These are phyloP conservation scores for Monilinia laxa DNA, from an alignment of 2,329 filamentous ascomycete species.

Conservation along the genomic window DNA sequence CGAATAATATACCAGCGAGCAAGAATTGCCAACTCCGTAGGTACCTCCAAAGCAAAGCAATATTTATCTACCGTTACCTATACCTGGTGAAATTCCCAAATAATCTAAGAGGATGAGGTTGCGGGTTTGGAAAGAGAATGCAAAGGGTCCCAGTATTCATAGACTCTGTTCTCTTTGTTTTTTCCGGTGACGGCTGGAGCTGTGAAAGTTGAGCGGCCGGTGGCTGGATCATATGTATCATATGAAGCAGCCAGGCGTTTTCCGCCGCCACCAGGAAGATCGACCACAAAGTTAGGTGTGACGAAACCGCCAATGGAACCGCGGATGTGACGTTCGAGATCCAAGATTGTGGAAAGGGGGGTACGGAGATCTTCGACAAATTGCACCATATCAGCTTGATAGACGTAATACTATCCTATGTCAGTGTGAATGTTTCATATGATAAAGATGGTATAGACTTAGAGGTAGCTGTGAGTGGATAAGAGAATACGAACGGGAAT, in stretches of 20 bases:
- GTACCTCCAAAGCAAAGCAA: constrained; percentile 12
- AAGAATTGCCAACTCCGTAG: constrained; percentile 7
- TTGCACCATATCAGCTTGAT: constrained; percentile 62
- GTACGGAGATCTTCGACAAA: constrained; percentile 63
- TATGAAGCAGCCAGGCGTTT: constrained; percentile 58
- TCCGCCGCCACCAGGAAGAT: constrained; percentile 62
- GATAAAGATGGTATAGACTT: neutral
- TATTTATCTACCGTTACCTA: constrained; percentile 14
- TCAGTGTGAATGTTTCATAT: constrained; percentile 18
- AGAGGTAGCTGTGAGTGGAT: neutral
- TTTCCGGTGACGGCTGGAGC: constrained; percentile 54
- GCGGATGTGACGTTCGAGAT: constrained; percentile 57
- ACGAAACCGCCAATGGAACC: constrained; percentile 62
- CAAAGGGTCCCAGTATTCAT: constrained; percentile 57
- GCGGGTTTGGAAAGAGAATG: constrained; percentile 17
- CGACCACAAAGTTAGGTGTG: constrained; percentile 62
- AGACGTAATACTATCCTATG: constrained; percentile 59
- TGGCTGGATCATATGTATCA: constrained; percentile 53
- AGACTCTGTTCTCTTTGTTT: constrained; percentile 49
- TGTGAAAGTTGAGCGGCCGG: constrained; percentile 54
- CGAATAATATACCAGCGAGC: neutral
- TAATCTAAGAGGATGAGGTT: neutral
- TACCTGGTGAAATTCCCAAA: neutral
- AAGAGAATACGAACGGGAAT: constrained; percentile 49
- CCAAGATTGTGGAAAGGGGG: constrained; percentile 56